A percentile compares a stretch with the other conserved stretches of the same genome.
Evolutionary conservation across 1,139 yeast species (phyloP).

Genomic region (Lodderomyces oxycetoniae): DNA sequence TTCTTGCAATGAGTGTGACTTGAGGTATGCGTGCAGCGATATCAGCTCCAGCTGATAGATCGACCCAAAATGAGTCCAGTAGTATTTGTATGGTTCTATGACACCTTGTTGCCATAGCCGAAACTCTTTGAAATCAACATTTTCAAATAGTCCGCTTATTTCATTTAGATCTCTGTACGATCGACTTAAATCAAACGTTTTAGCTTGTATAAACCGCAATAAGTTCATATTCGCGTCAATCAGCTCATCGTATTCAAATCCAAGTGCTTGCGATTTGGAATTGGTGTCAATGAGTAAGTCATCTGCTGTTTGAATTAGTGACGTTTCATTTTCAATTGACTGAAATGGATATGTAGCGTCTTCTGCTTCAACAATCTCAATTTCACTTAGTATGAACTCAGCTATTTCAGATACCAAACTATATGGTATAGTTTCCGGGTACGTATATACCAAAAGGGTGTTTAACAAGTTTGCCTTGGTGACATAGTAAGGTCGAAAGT

Average conservation of each 20-base stretch:
- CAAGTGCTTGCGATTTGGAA: conserved; percentile 6
- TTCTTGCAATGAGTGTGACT: conserved; percentile 12
- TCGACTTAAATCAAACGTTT: conserved; percentile 19
- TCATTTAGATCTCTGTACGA: conserved; percentile 18
- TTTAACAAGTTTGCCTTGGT: conserved; percentile 13
- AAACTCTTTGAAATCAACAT: conserved; percentile 19
- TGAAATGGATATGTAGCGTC: no score
- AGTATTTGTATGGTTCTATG: conserved; percentile 28
- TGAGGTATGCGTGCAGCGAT: conserved; percentile 16
- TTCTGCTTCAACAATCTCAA: conserved; percentile 14
- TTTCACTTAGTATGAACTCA: conserved; percentile 8
- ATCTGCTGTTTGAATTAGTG: conserved; percentile 16
- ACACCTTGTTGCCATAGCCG: conserved; percentile 27
- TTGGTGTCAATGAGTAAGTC: conserved; percentile 15
- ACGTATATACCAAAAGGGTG: conserved; percentile 15
- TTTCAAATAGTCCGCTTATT: conserved; percentile 16
- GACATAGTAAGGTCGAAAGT: conserved; percentile 8
- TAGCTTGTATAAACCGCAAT: conserved; percentile 23
- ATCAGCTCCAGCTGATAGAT: conserved; percentile 11
- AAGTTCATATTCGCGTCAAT: conserved; percentile 9
- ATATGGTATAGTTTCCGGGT: conserved; percentile 13
- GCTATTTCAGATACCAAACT: conserved; percentile 10
- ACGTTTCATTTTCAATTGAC: conserved; percentile 6
- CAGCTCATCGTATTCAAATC: conserved; percentile 4
- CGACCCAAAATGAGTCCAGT: conserved; percentile 25